Conservation (phyloP, 2,329 filamentous ascomycete species). For the Xylariaceae sp. region DNA sequence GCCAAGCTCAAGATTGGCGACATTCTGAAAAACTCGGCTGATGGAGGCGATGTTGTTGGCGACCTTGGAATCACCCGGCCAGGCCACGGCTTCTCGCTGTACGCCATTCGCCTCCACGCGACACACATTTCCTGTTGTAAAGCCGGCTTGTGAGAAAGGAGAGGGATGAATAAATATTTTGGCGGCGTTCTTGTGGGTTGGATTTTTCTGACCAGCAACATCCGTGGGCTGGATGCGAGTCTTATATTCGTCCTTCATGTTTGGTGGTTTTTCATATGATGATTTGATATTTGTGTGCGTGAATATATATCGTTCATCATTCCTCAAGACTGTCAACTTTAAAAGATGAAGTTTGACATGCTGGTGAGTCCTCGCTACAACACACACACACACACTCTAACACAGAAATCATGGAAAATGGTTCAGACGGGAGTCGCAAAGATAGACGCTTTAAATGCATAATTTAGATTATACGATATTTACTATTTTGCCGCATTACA, state of each 20-base stretch:
- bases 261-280: conserved; percentile 12
- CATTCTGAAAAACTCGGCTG: conserved; percentile 66
- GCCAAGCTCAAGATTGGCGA: conserved; percentile 65
- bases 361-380: not conserved
- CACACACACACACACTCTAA: no score
- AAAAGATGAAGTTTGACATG: not conserved
- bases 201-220: conserved; percentile 28
- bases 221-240: conserved; percentile 31
- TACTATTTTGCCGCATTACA: no score
- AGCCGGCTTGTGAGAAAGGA: conserved; percentile 28
- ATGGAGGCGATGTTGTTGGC: conserved; percentile 64
- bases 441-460: not conserved
- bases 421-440: no score
- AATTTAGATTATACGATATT: not conserved
- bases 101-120: conserved; percentile 33
- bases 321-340: not conserved
- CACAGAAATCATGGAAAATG: no score
- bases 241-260: conserved; percentile 28
- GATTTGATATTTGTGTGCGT: not conserved
- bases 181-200: conserved; percentile 31
- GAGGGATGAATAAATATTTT: conserved; percentile 32
- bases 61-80: conserved; percentile 50
- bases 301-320: not conserved
- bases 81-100: conserved; percentile 44
- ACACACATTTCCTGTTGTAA: conserved; percentile 32